Evolutionary conservation across 2,329 filamentous ascomycete species (phyloP).

Genomic region (Trichoderma sp.): DNA sequence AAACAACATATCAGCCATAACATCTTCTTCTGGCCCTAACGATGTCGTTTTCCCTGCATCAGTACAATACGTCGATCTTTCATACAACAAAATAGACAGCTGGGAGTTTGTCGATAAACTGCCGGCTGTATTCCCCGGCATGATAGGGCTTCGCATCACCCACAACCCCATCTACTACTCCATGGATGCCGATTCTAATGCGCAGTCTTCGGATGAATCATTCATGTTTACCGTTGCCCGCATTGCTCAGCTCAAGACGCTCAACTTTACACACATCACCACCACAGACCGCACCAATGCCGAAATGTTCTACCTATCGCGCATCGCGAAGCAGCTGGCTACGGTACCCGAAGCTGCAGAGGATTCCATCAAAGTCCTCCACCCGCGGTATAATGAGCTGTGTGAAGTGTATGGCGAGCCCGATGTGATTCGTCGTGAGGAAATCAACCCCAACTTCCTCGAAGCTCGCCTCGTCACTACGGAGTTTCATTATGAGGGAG

Average conservation of each 20-base stretch:
- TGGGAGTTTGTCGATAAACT: slow-evolving; percentile 77
- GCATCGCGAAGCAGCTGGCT: slow-evolving; percentile 74
- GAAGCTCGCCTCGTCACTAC: slow-evolving; percentile 74
- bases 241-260: slow-evolving; percentile 60
- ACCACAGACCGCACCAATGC: slow-evolving; percentile 77
- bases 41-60: slow-evolving; percentile 51
- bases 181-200: slow-evolving; percentile 42
- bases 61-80: slow-evolving; percentile 68
- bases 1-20: slow-evolving; percentile 61
- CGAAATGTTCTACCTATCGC: slow-evolving; percentile 88
- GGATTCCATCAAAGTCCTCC: slow-evolving; percentile 55
- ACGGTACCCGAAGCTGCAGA: slow-evolving; percentile 54
- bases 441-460: slow-evolving; percentile 74
- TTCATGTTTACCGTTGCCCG: slow-evolving; percentile 87
- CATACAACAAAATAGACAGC: slow-evolving; percentile 64
- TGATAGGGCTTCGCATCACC: slow-evolving; percentile 73
- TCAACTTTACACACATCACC: slow-evolving; percentile 74
- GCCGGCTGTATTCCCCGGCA: slow-evolving; percentile 64
- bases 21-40: slow-evolving; percentile 26
- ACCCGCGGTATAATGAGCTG: slow-evolving; percentile 71
- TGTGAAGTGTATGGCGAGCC: slow-evolving; percentile 76
- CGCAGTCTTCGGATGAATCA: slow-evolving; percentile 67
- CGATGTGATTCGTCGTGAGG: slow-evolving; percentile 53
- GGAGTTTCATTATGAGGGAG: slow-evolving; percentile 42
- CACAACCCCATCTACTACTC: slow-evolving; percentile 80